phyloP scores from a whole-genome alignment of 371 early-diverging fungal genomes.

The Mortierella sp. region DNA sequence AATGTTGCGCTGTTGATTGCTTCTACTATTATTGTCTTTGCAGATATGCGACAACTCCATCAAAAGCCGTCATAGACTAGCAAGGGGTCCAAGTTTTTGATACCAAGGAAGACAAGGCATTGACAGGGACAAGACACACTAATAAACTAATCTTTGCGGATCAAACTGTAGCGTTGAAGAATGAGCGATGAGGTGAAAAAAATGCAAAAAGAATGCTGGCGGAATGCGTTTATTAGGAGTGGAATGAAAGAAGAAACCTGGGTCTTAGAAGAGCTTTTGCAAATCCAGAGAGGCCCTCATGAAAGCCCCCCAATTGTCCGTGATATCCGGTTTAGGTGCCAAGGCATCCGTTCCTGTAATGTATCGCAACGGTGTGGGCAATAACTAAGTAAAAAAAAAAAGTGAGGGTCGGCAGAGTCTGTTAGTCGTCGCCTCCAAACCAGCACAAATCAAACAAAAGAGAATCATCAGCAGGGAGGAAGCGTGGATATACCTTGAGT shows the following conservation, averaged over 20 bases:
- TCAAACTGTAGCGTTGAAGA: neutral
- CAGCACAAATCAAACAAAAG: neutral
- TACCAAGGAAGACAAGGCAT: neutral
- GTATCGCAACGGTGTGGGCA: conserved; percentile 16
- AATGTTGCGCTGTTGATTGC: conserved; percentile 60
- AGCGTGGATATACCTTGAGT: conserved; percentile 28
- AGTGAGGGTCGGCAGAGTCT: neutral
- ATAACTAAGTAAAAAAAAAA: neutral
- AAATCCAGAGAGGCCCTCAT: conserved; percentile 4
- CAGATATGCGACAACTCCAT: conserved; percentile 38
- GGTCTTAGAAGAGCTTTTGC: neutral
- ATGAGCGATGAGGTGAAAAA: neutral
- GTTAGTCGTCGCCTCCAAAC: neutral
- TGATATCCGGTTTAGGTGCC: neutral
- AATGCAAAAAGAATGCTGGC: conserved; percentile 1
- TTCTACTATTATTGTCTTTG: conserved; percentile 56
- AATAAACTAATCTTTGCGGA: neutral
- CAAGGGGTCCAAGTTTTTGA: no score
- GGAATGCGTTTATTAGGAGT: neutral
- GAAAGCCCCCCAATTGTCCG: conserved; percentile 29
- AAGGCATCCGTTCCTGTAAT: conserved; percentile 4
- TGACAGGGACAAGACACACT: neutral
- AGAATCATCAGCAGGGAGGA: no score
- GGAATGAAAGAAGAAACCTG: neutral
- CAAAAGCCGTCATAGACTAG: conserved; percentile 21